A percentile compares a stretch with the other conserved stretches of the same genome.
Evolutionary conservation across 2,329 filamentous ascomycete genomes (phyloP).

Genomic region (Neocucurbitaria cava): DNA sequence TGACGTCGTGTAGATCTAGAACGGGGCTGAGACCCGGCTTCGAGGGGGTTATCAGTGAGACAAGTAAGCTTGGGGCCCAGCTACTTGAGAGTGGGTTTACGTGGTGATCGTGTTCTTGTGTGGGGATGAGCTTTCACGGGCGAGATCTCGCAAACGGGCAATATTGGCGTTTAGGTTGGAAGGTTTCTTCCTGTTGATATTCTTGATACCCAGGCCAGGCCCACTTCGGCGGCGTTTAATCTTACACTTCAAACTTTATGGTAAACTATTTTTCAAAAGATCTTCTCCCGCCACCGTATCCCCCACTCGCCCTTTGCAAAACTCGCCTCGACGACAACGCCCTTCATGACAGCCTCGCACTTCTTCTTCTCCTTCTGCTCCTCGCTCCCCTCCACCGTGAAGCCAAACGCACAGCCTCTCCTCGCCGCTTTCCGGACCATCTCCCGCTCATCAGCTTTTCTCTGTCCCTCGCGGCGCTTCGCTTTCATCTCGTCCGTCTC

Average conservation of each 20-base stretch:
- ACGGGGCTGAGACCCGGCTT: conserved; percentile 39
- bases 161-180: neutral
- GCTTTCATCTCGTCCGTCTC: conserved; percentile 61
- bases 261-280: conserved; percentile 7
- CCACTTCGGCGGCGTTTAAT: conserved; percentile 15
- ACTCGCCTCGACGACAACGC: conserved; percentile 64
- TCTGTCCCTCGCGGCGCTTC: conserved; percentile 59
- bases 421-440: conserved; percentile 69
- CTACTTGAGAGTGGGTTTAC: conserved; percentile 28
- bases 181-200: conserved; percentile 1
- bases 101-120: conserved; percentile 23
- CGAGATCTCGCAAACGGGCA: neutral
- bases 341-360: conserved; percentile 67
- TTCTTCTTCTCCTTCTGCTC: conserved; percentile 48
- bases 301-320: conserved; percentile 69
- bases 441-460: conserved; percentile 60
- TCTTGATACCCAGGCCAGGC: conserved; percentile 20
- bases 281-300: conserved; percentile 62
- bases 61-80: conserved; percentile 20
- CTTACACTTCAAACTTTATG: too few relatives aligned
- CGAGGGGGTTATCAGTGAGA: conserved; percentile 26
- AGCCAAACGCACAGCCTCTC: conserved; percentile 64
- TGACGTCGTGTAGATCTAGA: conserved; percentile 29
- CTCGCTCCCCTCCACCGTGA: conserved; percentile 42
- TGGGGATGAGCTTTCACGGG: too few relatives aligned